These are phyloP conservation scores for Kockovaella imperatae DNA, from an alignment of 768 basidiomycete genomes.

Conservation along the genomic window DNA sequence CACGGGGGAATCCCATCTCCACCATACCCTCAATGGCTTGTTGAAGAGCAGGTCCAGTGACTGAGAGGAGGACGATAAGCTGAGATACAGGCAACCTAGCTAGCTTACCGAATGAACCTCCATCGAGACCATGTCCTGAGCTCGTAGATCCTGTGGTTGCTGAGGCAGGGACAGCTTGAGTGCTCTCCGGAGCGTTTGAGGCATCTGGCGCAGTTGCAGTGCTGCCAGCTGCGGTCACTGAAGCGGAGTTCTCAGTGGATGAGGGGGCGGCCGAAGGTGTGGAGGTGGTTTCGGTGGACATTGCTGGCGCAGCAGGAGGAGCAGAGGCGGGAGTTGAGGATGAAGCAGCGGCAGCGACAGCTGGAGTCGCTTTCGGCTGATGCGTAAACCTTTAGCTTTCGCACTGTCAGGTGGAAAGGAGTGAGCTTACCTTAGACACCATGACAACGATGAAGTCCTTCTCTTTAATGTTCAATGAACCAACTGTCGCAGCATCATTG, in stretches of 20 bases:
- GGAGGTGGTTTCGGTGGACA: conserved; percentile 23
- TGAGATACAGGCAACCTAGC: neutral
- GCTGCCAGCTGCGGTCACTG: no score
- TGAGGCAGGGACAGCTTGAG: conserved; percentile 42
- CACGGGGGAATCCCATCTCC: conserved; percentile 88
- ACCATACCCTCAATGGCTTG: conserved; percentile 70
- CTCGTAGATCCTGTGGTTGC: conserved; percentile 23
- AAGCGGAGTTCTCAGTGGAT: no score
- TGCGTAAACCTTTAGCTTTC: conserved; percentile 11
- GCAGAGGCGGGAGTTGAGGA: conserved; percentile 38
- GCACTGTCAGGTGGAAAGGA: conserved; percentile 3
- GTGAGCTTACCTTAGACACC: conserved; percentile 74
- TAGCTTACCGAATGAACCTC: conserved; percentile 31
- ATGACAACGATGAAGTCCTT: conserved; percentile 99
- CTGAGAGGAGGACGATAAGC: conserved; percentile 9
- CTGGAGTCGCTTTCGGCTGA: conserved; percentile 44
- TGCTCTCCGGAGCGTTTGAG: conserved; percentile 24
- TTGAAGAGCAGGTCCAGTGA: conserved; percentile 70
- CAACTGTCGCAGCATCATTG: conserved; percentile 76
- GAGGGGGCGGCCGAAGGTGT: conserved; percentile 41
- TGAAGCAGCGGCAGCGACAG: conserved; percentile 42
- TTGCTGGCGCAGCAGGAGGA: conserved; percentile 39
- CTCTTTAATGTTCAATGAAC: conserved; percentile 85
- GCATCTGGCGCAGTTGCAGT: conserved; percentile 35
- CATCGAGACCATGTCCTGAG: conserved; percentile 18